Conservation (phyloP, 2,329 filamentous ascomycete genomes). For the Hypoxylon sp. region DNA sequence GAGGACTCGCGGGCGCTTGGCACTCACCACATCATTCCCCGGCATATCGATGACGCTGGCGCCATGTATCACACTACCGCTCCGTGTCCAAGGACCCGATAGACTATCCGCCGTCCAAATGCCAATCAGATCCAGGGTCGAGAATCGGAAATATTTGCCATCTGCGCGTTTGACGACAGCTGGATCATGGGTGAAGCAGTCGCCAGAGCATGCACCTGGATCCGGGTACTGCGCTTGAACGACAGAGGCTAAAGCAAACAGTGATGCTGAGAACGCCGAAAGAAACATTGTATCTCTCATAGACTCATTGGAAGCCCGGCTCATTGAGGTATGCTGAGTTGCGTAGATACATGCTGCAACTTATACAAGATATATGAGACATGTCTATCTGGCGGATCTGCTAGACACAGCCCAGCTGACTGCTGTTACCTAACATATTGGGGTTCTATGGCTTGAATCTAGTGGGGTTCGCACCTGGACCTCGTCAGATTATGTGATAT, state of each 20-base stretch:
- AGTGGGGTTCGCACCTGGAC: conserved; percentile 10
- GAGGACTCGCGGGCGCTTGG: not conserved
- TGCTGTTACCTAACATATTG: conserved; percentile 22
- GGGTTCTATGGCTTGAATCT: conserved; percentile 8
- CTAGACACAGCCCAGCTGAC: conserved; percentile 14
- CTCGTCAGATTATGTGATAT: conserved; percentile 9
- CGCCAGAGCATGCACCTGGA: conserved; percentile 56
- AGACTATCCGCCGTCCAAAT: conserved; percentile 54
- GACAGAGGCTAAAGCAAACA: conserved; percentile 37
- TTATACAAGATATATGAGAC: conserved; percentile 36
- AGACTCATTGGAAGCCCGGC: not conserved
- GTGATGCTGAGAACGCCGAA: conserved; percentile 24
- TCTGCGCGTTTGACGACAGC: conserved; percentile 57
- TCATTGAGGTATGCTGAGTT: conserved; percentile 12
- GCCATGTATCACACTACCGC: conserved; percentile 62
- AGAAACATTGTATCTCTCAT: conserved; percentile 29
- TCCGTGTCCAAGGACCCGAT: conserved; percentile 64
- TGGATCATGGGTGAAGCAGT: conserved; percentile 59
- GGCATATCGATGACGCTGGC: conserved; percentile 59
- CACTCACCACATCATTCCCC: conserved; percentile 35
- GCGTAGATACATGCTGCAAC: conserved; percentile 17
- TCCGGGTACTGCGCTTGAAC: conserved; percentile 50
- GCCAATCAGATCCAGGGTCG: conserved; percentile 57
- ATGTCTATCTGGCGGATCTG: conserved; percentile 5
- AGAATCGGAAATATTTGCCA: conserved; percentile 59